Evolutionary conservation across 2,329 filamentous ascomycete species (phyloP).

Genomic region (Mycocentrospora acerina): DNA sequence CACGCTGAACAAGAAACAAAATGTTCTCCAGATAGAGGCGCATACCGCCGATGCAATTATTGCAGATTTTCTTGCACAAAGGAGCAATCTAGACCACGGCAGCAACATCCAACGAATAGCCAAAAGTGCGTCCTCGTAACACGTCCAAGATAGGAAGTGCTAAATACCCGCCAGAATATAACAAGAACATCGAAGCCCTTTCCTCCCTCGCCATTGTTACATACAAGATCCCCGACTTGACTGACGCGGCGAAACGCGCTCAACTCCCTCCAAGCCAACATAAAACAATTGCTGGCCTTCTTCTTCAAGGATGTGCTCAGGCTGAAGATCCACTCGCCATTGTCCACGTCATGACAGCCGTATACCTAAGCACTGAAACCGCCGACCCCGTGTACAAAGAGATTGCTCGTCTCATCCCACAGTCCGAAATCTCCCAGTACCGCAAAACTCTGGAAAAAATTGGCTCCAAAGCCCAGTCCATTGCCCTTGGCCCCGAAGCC

Average conservation of each 20-base stretch:
- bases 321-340: constrained; percentile 30
- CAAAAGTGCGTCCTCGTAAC: constrained; percentile 18
- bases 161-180: constrained; percentile 26
- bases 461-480: constrained; percentile 14
- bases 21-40: constrained; percentile 15
- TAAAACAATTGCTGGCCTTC: constrained; percentile 11
- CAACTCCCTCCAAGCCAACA: constrained; percentile 28
- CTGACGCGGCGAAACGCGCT: constrained; percentile 17
- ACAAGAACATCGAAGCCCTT: constrained; percentile 22
- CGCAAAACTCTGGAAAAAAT: constrained; percentile 22
- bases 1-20: constrained; percentile 16
- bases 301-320: constrained; percentile 33
- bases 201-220: constrained; percentile 28
- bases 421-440: constrained; percentile 19
- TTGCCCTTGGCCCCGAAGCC: constrained; percentile 20
- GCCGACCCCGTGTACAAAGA: constrained; percentile 10
- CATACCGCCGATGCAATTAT: constrained; percentile 25
- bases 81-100: constrained; percentile 18
- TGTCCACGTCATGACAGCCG: constrained; percentile 30
- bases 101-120: constrained; percentile 18
- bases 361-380: constrained; percentile 18
- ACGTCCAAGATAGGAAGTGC: background rate
- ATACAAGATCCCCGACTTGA: constrained; percentile 26
- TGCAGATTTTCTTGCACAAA: constrained; percentile 24
- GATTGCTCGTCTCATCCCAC: constrained; percentile 19